A percentile compares a stretch with the other conserved stretches of the same genome.
Conservation (phyloP, 371 early-diverging fungal species). For the Nematocida ausubeli region DNA sequence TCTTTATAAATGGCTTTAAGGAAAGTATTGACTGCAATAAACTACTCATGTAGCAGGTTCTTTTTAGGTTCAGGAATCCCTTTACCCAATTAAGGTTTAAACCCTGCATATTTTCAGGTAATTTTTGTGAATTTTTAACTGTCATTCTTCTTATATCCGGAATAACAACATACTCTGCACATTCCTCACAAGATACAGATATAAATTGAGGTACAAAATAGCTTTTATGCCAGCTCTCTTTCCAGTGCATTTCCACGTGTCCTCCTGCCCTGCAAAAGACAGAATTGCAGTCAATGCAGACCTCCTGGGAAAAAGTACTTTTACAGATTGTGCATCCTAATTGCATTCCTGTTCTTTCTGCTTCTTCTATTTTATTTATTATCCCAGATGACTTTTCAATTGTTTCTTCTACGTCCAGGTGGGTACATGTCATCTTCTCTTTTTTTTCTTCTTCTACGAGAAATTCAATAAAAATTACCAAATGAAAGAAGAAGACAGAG, state of each 20-base stretch:
- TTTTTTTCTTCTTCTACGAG: not conserved
- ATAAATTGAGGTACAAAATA: not conserved
- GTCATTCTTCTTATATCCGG: not conserved
- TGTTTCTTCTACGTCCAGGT: slow-evolving; percentile 28
- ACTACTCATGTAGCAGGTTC: slow-evolving; percentile 58
- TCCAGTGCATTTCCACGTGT: slow-evolving; percentile 36
- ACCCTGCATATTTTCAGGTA: not conserved
- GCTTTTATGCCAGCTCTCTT: slow-evolving; percentile 28
- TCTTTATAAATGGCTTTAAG: slow-evolving; percentile 1
- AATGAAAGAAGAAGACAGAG: slow-evolving; percentile 4
- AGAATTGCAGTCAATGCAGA: slow-evolving; percentile 31
- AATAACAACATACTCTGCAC: slow-evolving; percentile 22
- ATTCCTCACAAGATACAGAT: slow-evolving; percentile 38
- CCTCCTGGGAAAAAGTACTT: not conserved
- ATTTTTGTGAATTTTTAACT: no score
- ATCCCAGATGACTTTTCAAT: slow-evolving; percentile 37
- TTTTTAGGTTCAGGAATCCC: slow-evolving; percentile 58
- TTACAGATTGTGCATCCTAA: slow-evolving; percentile 11
- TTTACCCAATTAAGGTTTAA: slow-evolving; percentile 47
- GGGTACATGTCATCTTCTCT: slow-evolving; percentile 29
- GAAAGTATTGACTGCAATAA: slow-evolving; percentile 49
- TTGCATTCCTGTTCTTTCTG: not conserved
- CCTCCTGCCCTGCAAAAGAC: slow-evolving; percentile 1
- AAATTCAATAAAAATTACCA: not conserved
- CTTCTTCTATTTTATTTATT: slow-evolving; percentile 1